Evolutionary conservation across 352 stramenopile species (phyloP), one percentile per base, ranked within the genome.

Genomic region (Globisporangium paddicum): DNA sequence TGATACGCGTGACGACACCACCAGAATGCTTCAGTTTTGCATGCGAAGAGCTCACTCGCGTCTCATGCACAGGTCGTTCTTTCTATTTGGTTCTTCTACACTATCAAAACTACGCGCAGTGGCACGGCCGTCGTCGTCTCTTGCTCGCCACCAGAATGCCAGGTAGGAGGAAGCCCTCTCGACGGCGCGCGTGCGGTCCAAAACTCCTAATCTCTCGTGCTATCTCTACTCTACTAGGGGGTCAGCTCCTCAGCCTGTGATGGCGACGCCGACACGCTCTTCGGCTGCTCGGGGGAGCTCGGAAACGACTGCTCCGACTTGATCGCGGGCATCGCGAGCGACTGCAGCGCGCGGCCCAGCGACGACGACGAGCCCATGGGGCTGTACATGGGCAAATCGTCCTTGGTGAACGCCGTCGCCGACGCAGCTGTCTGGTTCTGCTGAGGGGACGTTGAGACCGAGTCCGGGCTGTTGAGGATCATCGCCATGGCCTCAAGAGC

Each of bases 391-490:
- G 51, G 41, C 58, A 57, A 49, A 10, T 52, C 49, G 45, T 51
- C 25, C 45, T 30, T 51, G 25, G 45, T 11, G 45, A 48, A 19
- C 11, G 14, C 45, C 14, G 28, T 32, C 37, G 21, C 37, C 2
- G n/a, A n/a, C n/a, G 32, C 25, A 25, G 34, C 28, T 32, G 38
- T 44, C 49, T 45, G 48, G 23, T 11, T 14, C 25, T 58, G 51
- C 35, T 26, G 14, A 3, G 30, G 51, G 23, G 37, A 58, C 38
- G 58, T 37, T 26, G 58, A 58, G 28, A 54, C 28, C 28, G 49
- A 64, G 18, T 64, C 58, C 9, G 77, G 75, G 47, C 79, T 89
- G 59, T 89, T 89, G 51, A 89, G 77, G 56, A 88, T 86, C 79
- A 88, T 82, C 26, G 79, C 75, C 77, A 89, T 89, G 28, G 76